Evolutionary conservation across 257 asterid genomes (phyloP).

Genomic region (Primulina tabacum): DNA sequence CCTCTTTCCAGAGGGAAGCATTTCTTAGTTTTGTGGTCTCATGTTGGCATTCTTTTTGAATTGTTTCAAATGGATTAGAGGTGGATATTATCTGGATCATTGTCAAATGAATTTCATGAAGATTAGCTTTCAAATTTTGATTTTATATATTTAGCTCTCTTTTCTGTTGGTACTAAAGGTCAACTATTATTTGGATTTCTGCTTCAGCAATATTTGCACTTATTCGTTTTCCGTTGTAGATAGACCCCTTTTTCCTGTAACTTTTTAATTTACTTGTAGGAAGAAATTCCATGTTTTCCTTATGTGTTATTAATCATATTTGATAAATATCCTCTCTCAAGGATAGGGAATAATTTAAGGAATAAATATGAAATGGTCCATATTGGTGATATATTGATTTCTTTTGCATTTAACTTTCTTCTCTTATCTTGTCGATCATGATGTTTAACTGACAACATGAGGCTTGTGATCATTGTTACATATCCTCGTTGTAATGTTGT

Average conservation of each 20-base stretch:
- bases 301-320: background rate
- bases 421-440: background rate
- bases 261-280: background rate
- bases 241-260: background rate
- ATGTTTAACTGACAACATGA: background rate
- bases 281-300: background rate
- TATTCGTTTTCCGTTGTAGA: background rate
- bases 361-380: background rate
- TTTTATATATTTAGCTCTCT: background rate
- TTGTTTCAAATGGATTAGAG: background rate
- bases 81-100: background rate
- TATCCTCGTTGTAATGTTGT: background rate
- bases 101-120: background rate
- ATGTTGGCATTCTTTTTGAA: background rate
- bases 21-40: background rate
- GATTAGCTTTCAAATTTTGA: background rate
- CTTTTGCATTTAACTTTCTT: too few species aligned
- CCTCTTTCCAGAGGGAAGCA: background rate
- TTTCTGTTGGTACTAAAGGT: background rate
- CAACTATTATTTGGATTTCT: background rate
- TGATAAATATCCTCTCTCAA: background rate
- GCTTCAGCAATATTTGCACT: background rate
- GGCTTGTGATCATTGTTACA: background rate
- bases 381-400: background rate
- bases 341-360: background rate